These are phyloP conservation scores for Arthroderma sp. DNA, from an alignment of 2,329 filamentous ascomycete species.

Conservation along the genomic window DNA sequence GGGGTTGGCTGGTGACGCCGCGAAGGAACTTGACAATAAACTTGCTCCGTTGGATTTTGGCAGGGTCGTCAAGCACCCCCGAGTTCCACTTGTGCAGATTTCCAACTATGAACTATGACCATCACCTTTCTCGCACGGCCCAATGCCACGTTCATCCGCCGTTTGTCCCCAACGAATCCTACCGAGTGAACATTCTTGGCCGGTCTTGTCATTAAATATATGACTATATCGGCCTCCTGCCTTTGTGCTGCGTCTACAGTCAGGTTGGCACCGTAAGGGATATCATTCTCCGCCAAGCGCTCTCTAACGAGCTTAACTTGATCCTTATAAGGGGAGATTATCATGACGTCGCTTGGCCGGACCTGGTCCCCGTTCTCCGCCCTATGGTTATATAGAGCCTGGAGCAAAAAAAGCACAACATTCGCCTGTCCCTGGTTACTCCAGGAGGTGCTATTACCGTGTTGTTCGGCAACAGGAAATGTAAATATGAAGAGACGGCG, in stretches of 20 bases:
- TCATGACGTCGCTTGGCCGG: neutral
- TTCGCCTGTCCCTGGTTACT: neutral
- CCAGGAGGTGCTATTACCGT: neutral
- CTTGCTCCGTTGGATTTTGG: neutral
- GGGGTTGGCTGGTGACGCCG: neutral
- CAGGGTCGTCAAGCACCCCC: neutral
- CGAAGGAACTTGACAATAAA: neutral
- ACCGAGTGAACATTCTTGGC: neutral
- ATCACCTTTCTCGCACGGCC: slow-evolving; percentile 1
- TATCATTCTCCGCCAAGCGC: neutral
- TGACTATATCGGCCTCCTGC: slow-evolving; percentile 6
- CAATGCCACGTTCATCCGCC: slow-evolving; percentile 3
- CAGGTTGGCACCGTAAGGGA: neutral
- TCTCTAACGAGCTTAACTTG: neutral
- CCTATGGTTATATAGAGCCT: neutral
- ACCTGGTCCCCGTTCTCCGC: neutral
- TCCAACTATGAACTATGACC: neutral
- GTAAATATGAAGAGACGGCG: neutral
- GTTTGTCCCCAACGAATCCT: slow-evolving; percentile 4
- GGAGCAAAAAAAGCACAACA: neutral
- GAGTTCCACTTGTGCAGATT: neutral
- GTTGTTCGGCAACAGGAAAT: neutral
- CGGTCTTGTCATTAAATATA: slow-evolving; percentile 6
- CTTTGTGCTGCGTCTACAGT: slow-evolving; percentile 5
- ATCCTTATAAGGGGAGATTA: slow-evolving; percentile 1